Evolutionary conservation across 805 yeast genomes (phyloP).

Genomic region (Yarrowia deformans): DNA sequence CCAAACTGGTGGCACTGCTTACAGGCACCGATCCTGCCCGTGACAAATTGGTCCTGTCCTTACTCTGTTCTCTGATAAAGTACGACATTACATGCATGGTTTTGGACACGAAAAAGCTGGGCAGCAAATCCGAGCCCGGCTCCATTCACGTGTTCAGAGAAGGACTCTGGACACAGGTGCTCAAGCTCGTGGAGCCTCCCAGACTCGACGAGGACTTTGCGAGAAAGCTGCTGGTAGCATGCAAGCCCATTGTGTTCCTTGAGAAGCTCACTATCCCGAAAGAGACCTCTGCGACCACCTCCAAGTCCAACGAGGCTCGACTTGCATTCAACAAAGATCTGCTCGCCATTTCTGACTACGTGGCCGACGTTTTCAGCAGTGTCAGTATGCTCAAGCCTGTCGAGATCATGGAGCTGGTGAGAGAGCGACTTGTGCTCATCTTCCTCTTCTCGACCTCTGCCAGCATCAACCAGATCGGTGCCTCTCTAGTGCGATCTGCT

Average conservation of each 20-base stretch:
- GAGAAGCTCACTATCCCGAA: constrained; percentile 19
- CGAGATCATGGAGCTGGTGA: constrained; percentile 14
- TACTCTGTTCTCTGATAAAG: constrained; percentile 13
- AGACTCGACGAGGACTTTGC: constrained; percentile 25
- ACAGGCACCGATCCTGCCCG: background rate
- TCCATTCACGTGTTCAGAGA: constrained; percentile 12
- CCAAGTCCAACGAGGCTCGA: constrained; percentile 19
- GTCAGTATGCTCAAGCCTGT: constrained; percentile 19
- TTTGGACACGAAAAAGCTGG: constrained; percentile 18
- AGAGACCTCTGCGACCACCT: background rate
- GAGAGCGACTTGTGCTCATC: constrained; percentile 9
- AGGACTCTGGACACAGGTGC: constrained; percentile 2
- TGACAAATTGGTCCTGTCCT: background rate
- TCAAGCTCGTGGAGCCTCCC: constrained; percentile 21
- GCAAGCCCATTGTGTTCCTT: constrained; percentile 18
- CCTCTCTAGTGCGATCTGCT: constrained; percentile 10
- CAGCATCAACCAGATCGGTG: constrained; percentile 27
- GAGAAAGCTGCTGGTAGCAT: constrained; percentile 4
- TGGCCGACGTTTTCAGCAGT: constrained; percentile 14
- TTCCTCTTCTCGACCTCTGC: constrained; percentile 14
- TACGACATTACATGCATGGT: constrained; percentile 33
- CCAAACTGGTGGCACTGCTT: background rate
- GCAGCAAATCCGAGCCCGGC: constrained; percentile 26
- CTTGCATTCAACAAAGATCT: constrained; percentile 16
- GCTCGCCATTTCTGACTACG: background rate